Conservation (phyloP, 2,329 filamentous ascomycete genomes). For the Fusarium secorum region DNA sequence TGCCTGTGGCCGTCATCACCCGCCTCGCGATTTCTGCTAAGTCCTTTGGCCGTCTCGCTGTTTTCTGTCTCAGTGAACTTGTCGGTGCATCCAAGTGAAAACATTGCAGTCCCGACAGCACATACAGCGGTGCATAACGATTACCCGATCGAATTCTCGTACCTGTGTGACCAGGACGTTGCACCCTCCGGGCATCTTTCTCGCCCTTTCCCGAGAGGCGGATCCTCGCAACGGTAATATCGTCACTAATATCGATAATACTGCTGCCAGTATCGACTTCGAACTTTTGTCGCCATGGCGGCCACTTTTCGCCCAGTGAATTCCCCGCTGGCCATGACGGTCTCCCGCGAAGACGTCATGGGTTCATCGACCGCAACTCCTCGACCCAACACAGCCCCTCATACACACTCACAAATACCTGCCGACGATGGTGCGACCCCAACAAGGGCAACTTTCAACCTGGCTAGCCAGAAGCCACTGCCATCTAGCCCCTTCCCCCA, state of each 20-base stretch:
- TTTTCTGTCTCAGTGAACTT: constrained; percentile 39
- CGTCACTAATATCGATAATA: constrained; percentile 11
- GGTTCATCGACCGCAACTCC: constrained; percentile 48
- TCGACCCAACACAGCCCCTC: constrained; percentile 49
- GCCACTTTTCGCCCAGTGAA: constrained; percentile 60
- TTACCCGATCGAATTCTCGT: constrained; percentile 27
- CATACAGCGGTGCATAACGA: constrained; percentile 24
- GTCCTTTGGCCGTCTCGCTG: constrained; percentile 37
- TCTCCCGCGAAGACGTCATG: constrained; percentile 49
- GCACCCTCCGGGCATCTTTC: constrained; percentile 12
- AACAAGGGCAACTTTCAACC: constrained; percentile 64
- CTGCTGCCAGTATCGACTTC: constrained; percentile 6
- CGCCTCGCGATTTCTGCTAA: constrained; percentile 28
- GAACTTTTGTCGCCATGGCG: constrained; percentile 52
- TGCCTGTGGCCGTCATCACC: constrained; percentile 36
- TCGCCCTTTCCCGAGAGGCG: constrained; percentile 17
- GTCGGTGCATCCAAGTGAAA: constrained; percentile 25
- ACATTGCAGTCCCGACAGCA: constrained; percentile 25
- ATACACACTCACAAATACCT: constrained; percentile 37
- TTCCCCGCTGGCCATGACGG: constrained; percentile 48
- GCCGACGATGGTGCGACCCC: constrained; percentile 66
- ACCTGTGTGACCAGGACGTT: constrained; percentile 34
- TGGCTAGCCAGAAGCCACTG: constrained; percentile 61
- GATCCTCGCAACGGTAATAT: constrained; percentile 14
- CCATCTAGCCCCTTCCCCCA: constrained; percentile 62